Base-by-base conservation (phyloP, 306 rosid species). In the Psophocarpus tetragonolobus region DNA sequence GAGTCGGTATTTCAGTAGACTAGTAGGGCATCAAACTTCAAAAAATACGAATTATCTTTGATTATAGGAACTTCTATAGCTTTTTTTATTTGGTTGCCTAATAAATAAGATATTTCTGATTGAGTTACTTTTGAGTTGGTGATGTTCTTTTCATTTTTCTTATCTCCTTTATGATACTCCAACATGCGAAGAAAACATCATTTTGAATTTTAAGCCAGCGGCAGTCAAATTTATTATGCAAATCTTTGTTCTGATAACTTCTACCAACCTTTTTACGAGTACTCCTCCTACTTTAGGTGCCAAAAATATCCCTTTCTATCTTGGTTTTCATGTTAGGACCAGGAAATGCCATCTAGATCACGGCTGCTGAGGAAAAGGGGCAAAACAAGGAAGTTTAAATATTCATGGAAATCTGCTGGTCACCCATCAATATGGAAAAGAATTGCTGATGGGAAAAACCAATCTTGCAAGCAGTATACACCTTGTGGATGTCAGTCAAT, bases 401-500 rank as follows among this genome's bases (percentile, higher is more conserved):
- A 85, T 82, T 85, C 89, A 26, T 85, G 95, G 97, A 95, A 95
- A 78, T 91, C 99, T 68, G 93, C 99, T 72, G 97, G 99, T 58
- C 92, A 76, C 82, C 97, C 99, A 80, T 89, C 97, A 71, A 84
- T 88, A 64, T 95, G 93, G 99, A 95, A 95, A 85, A 87, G 97
- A 80, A 92, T 95, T 85, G 97, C 91, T 56, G 96, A 92, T 86
- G 99, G 99, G 9, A 92, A 95, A 81, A 88, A 91, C 77, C 96
- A 92, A 84, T 92, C 97, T 61, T 86, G 96, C 77, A 91, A 89
- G 84, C 97, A 91, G 82, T 91, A 87, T 69, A 86, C 86, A 14
- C 99, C 99, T 13, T 95, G 99, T 80, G 97, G 87, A 72, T 95
- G 99, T 85, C 88, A 85, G 84, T 86, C 97, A 69, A 85, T 89